A percentile compares a stretch with the other conserved stretches of the same genome.
phyloP scores from a whole-genome alignment of 2,329 filamentous ascomycete species.

The Epichloe scottii region DNA sequence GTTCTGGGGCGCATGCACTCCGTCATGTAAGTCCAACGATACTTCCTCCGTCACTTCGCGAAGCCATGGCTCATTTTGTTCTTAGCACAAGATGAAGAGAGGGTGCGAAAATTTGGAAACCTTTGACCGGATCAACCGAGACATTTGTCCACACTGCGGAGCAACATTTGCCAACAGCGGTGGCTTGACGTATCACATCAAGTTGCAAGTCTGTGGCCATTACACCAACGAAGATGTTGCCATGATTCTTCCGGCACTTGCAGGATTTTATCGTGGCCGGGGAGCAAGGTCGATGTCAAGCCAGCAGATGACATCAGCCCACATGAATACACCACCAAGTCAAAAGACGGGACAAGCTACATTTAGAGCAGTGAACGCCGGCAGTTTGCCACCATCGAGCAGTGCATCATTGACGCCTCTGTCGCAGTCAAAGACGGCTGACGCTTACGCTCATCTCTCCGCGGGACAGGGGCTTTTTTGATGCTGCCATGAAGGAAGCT shows the following conservation, averaged over 20 bases:
- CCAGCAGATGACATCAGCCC: neutral
- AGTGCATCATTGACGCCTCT: neutral
- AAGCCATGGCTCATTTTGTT: conserved; percentile 6
- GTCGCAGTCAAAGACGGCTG: conserved; percentile 3
- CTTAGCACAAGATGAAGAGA: conserved; percentile 17
- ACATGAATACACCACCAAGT: neutral
- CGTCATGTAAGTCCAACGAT: conserved; percentile 17
- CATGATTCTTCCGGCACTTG: neutral
- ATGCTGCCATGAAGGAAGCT: conserved; percentile 16
- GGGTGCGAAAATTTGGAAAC: conserved; percentile 13
- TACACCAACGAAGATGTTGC: conserved; percentile 14
- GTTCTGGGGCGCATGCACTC: conserved; percentile 18
- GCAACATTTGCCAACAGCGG: conserved; percentile 27
- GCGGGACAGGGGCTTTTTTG: conserved; percentile 13
- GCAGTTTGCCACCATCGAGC: neutral
- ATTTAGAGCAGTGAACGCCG: neutral
- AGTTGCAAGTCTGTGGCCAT: conserved; percentile 33
- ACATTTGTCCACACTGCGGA: conserved; percentile 33
- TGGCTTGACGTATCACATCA: conserved; percentile 32
- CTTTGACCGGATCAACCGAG: conserved; percentile 14
- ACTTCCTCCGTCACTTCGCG: neutral
- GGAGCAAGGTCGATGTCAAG: neutral
- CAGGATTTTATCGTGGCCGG: conserved; percentile 1
- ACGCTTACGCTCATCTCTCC: conserved; percentile 34
- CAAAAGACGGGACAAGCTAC: neutral